Conservation (phyloP, 2,329 filamentous ascomycete species). For the Pseudogymnoascus sp. region DNA sequence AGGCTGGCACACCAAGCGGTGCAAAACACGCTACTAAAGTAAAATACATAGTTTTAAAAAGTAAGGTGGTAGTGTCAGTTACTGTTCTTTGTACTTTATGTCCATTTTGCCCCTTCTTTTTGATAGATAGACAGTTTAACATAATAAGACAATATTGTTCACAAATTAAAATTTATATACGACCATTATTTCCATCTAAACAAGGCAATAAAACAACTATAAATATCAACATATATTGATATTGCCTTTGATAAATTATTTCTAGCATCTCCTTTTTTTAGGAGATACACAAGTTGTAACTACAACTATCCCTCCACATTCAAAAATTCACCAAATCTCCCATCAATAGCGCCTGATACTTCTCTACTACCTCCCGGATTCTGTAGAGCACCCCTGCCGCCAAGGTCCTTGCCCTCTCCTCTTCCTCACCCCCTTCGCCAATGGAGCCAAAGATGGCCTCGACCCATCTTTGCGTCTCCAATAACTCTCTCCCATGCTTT, state of each 20-base stretch:
- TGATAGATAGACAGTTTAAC: background rate
- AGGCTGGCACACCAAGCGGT: slow-evolving; percentile 11
- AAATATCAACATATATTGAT: background rate
- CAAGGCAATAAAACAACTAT: background rate
- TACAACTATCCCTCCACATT: background rate
- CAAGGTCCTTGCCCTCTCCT: slow-evolving; percentile 70
- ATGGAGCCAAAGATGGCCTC: slow-evolving; percentile 59
- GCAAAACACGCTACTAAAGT: background rate
- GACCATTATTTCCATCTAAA: background rate
- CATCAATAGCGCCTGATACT: slow-evolving; percentile 68
- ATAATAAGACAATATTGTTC: background rate
- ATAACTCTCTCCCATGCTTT: slow-evolving; percentile 63
- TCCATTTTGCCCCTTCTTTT: background rate
- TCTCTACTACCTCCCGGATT: slow-evolving; percentile 72
- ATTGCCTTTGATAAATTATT: background rate
- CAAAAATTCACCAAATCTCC: slow-evolving; percentile 48
- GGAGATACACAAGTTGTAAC: background rate
- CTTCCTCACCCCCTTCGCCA: slow-evolving; percentile 44
- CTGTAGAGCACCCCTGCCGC: slow-evolving; percentile 71
- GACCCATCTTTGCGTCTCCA: slow-evolving; percentile 86
- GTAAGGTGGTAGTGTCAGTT: background rate
- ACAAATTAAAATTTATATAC: background rate
- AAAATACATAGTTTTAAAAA: background rate
- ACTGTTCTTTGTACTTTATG: background rate
- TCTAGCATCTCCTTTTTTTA: background rate